Evolutionary conservation across 1,284 basidiomycete genomes (phyloP).

Genomic region (Cystobasidium sp.): DNA sequence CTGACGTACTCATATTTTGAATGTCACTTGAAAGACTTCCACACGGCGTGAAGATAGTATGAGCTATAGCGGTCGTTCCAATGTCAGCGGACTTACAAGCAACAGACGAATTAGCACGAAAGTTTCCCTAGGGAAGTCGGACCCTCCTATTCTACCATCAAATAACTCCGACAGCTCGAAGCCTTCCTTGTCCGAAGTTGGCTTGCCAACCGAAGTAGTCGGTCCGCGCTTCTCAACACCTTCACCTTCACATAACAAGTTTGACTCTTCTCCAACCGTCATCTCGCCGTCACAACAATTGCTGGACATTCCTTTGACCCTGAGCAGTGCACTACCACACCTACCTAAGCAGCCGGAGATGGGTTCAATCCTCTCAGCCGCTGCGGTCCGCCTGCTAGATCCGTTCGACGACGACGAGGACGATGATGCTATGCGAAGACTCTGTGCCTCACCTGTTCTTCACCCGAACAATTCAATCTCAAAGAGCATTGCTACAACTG

Average conservation of each 20-base stretch:
- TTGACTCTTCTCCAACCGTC: not conserved
- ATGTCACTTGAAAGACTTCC: not conserved
- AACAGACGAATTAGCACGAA: not conserved
- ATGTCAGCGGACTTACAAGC: not conserved
- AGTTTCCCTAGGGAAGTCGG: not conserved
- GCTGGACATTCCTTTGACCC: not conserved
- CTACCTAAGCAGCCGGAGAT: not conserved
- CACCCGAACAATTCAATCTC: not conserved
- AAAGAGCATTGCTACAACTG: not conserved
- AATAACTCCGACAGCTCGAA: not conserved
- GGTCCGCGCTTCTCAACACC: slow-evolving; percentile 12
- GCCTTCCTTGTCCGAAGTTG: not conserved
- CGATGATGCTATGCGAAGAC: slow-evolving; percentile 10
- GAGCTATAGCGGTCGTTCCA: not conserved
- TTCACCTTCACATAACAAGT: not conserved
- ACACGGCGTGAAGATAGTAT: not conserved
- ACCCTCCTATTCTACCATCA: not conserved
- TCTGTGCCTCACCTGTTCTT: slow-evolving; percentile 12
- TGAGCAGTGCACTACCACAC: not conserved
- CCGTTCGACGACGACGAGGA: slow-evolving; percentile 22
- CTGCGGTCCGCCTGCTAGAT: not conserved
- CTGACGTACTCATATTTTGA: not conserved
- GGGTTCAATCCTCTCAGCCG: not conserved
- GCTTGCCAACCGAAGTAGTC: slow-evolving; percentile 5
- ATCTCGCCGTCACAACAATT: not conserved